Conservation (phyloP, 1,284 basidiomycete species). For the Cryptococcus depauperatus region DNA sequence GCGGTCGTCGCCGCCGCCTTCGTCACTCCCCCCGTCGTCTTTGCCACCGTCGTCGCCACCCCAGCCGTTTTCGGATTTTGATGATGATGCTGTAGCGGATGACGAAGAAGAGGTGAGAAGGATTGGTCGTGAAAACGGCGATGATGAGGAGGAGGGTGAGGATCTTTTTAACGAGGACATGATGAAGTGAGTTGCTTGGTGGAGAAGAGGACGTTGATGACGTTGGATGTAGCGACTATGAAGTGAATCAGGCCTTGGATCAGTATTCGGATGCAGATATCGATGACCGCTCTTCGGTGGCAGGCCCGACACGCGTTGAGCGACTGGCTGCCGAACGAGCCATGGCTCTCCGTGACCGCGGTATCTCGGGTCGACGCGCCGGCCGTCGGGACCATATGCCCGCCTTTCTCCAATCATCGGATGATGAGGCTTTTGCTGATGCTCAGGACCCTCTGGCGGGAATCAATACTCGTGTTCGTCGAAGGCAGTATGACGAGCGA, state of each 20-base stretch:
- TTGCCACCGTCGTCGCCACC: constrained; percentile 59
- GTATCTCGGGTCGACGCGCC: constrained; percentile 62
- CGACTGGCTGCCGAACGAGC: constrained; percentile 77
- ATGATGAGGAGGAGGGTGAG: constrained; percentile 58
- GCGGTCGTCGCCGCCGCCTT: constrained; percentile 37
- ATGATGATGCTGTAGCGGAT: constrained; percentile 68
- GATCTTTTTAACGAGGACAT: constrained; percentile 80
- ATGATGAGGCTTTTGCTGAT: constrained; percentile 56
- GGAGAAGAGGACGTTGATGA: constrained; percentile 4
- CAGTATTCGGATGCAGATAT: constrained; percentile 78
- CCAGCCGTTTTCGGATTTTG: constrained; percentile 75
- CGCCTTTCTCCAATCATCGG: constrained; percentile 69
- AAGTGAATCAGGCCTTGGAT: constrained; percentile 71
- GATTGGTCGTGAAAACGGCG: constrained; percentile 52
- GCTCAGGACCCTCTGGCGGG: constrained; percentile 53
- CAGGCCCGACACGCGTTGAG: constrained; percentile 62
- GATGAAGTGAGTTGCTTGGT: constrained; percentile 56
- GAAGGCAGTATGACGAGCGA: constrained; percentile 81
- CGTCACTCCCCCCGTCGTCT: constrained; percentile 41
- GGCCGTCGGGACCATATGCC: constrained; percentile 70
- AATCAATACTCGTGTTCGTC: constrained; percentile 62
- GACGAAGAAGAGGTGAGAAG: constrained; percentile 55
- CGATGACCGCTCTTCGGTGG: constrained; percentile 72
- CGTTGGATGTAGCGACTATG: constrained; percentile 66
- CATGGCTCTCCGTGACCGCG: constrained; percentile 81